Evolutionary conservation across 768 basidiomycete species (phyloP).

Genomic region (Termitomyces titanicus): DNA sequence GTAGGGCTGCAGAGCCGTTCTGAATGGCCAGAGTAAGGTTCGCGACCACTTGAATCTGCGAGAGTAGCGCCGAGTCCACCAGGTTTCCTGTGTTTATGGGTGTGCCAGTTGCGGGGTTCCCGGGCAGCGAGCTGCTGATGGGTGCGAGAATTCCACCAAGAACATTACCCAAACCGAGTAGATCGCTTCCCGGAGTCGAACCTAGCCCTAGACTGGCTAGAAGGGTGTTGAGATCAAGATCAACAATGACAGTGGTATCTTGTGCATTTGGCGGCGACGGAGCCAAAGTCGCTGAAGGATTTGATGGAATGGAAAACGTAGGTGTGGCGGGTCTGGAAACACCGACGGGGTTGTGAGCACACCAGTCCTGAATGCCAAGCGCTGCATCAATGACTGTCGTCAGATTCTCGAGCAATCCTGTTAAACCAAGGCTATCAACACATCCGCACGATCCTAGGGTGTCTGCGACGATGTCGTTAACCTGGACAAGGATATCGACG

Average conservation of each 20-base stretch:
- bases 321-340: not conserved
- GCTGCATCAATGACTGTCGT: slow-evolving; percentile 4
- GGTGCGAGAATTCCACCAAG: not conserved
- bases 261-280: not conserved
- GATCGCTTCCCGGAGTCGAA: not conserved
- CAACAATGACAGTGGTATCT: slow-evolving; percentile 20
- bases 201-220: slow-evolving; percentile 21
- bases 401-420: slow-evolving; percentile 2
- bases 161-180: not conserved
- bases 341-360: slow-evolving; percentile 8
- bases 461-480: not conserved
- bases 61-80: slow-evolving; percentile 5
- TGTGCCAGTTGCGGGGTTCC: not conserved
- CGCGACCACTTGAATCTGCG: slow-evolving; percentile 5
- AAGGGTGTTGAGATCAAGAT: slow-evolving; percentile 20
- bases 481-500: slow-evolving; percentile 9
- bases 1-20: not conserved
- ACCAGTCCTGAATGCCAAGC: slow-evolving; percentile 12
- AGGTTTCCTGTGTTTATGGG: not conserved
- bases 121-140: not conserved
- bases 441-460: slow-evolving; percentile 10
- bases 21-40: slow-evolving; percentile 8
- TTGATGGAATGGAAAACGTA: not conserved
- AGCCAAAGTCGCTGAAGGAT: not conserved
- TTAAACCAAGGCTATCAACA: slow-evolving; percentile 2